These are phyloP conservation scores for Geum urbanum DNA, from an alignment of 306 rosid genomes.

Conservation along the genomic window DNA sequence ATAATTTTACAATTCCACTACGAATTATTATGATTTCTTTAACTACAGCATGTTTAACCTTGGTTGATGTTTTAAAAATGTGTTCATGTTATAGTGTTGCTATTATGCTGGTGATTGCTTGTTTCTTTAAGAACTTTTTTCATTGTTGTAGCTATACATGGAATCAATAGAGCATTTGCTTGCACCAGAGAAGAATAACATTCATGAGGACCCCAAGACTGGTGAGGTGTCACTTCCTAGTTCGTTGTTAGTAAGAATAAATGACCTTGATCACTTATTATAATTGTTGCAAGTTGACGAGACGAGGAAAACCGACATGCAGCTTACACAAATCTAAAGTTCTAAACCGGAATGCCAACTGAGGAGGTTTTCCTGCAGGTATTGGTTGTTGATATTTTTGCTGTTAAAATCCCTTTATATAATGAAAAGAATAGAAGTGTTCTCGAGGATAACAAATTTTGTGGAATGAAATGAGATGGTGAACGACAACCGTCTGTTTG, in stretches of 20 bases:
- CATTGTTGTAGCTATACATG: slow-evolving; percentile 52
- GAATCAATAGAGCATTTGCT: slow-evolving; percentile 69
- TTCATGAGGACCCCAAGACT: slow-evolving; percentile 56
- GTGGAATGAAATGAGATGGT: too few species aligned
- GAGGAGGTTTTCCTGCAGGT: too few species aligned
- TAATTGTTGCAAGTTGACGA: slow-evolving; percentile 55
- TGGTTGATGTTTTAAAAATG: neutral
- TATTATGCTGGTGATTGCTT: slow-evolving; percentile 4
- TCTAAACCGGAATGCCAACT: too few species aligned
- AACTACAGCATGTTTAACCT: neutral
- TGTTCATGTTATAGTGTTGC: neutral
- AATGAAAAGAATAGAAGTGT: too few species aligned
- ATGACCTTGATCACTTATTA: slow-evolving; percentile 43
- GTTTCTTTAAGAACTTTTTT: slow-evolving; percentile 6
- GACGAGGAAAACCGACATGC: slow-evolving; percentile 49
- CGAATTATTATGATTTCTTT: neutral
- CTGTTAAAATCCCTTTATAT: neutral
- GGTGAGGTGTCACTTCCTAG: slow-evolving; percentile 68
- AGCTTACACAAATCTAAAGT: slow-evolving; percentile 55
- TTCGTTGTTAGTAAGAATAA: slow-evolving; percentile 48
- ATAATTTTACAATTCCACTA: neutral
- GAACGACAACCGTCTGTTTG: too few species aligned
- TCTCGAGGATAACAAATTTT: too few species aligned
- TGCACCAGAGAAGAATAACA: slow-evolving; percentile 52
- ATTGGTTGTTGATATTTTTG: too few species aligned